Evolutionary conservation across 768 basidiomycete genomes (phyloP).

Genomic region (Candolleomyces efflorescens): DNA sequence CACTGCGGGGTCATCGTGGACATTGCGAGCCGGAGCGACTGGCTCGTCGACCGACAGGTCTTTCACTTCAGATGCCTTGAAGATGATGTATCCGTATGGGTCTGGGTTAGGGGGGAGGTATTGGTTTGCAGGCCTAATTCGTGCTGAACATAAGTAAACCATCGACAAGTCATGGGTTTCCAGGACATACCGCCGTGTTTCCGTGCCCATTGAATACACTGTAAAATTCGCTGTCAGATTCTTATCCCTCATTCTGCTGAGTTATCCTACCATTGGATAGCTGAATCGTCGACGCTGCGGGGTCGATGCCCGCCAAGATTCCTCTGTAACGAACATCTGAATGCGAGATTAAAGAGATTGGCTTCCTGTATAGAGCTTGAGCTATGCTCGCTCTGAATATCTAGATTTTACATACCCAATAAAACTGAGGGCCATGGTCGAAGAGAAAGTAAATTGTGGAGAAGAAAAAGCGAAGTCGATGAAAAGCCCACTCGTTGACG

Average conservation of each 20-base stretch:
- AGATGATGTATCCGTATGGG: constrained; percentile 87
- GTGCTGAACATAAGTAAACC: not conserved
- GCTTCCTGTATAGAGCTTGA: constrained; percentile 49
- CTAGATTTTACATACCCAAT: constrained; percentile 53
- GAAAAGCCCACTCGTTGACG: constrained; percentile 11
- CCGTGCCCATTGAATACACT: constrained; percentile 90
- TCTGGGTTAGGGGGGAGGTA: constrained; percentile 82
- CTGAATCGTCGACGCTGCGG: constrained; percentile 80
- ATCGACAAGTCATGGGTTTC: not conserved
- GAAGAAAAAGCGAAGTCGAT: not conserved
- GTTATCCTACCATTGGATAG: constrained; percentile 69
- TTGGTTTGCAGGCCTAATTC: constrained; percentile 58
- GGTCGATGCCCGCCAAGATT: constrained; percentile 83
- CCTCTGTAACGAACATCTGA: constrained; percentile 90
- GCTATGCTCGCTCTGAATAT: not conserved
- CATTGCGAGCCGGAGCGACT: constrained; percentile 49
- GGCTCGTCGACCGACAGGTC: constrained; percentile 83
- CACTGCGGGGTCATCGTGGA: constrained; percentile 83
- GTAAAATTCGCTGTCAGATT: constrained; percentile 11
- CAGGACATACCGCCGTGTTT: constrained; percentile 64
- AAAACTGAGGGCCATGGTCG: constrained; percentile 66
- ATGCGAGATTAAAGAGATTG: constrained; percentile 86
- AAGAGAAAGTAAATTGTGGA: constrained; percentile 2
- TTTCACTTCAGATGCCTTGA: constrained; percentile 87
- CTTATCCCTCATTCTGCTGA: not conserved